phyloP scores from a whole-genome alignment of 2,329 filamentous ascomycete species.

The Karstenula rhodostoma region DNA sequence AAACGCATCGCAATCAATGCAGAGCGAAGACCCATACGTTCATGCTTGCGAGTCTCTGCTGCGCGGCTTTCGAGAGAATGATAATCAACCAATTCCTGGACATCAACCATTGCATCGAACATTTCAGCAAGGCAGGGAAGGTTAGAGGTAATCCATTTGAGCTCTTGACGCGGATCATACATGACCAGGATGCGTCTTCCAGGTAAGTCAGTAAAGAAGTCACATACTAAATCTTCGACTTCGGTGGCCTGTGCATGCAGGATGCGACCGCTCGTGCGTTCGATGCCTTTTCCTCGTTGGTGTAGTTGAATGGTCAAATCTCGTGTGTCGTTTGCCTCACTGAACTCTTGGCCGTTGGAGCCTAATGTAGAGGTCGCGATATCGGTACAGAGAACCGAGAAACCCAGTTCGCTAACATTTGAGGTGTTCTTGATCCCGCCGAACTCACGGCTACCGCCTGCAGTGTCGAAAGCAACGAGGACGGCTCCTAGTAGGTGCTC shows the following conservation, averaged over 20 bases:
- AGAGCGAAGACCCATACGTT: not conserved
- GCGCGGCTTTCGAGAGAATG: conserved; percentile 1
- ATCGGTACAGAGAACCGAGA: conserved; percentile 4
- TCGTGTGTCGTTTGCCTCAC: conserved; percentile 2
- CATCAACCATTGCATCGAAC: conserved; percentile 5
- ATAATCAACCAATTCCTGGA: conserved; percentile 4
- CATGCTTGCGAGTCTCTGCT: not conserved
- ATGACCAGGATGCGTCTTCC: conserved; percentile 2
- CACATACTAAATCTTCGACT: not conserved
- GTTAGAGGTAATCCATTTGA: not conserved
- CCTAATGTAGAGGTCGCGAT: conserved; percentile 1
- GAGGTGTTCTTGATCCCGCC: not conserved
- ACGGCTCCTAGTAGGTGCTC: conserved; percentile 8
- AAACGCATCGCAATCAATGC: conserved; percentile 4
- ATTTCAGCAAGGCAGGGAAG: not conserved
- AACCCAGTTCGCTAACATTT: conserved; percentile 5
- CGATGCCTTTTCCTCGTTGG: not conserved
- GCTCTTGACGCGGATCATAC: not conserved
- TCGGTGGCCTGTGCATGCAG: not conserved
- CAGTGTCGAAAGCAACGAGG: conserved; percentile 6
- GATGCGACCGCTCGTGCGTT: not conserved
- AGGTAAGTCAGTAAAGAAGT: not conserved
- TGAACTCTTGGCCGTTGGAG: not conserved
- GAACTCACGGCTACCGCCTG: not conserved
- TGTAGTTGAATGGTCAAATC: conserved; percentile 2